Evolutionary conservation across 352 stramenopile species (phyloP), one percentile per base, ranked within the genome.

Genomic region (Aphanomyces invadans): DNA sequence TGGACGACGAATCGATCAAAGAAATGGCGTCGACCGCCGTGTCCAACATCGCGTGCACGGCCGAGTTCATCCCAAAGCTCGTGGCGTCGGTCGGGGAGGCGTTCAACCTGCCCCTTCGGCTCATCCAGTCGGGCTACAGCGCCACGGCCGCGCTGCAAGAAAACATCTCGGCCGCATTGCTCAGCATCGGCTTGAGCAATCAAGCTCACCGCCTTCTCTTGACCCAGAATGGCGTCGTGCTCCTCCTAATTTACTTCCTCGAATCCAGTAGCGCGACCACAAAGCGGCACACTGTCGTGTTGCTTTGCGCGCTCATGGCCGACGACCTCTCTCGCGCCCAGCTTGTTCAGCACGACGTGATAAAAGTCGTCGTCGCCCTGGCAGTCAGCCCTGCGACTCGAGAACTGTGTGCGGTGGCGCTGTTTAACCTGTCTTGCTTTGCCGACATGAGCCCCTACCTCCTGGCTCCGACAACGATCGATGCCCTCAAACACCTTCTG

Each of bases 371-470:
- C 2, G 77, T 80, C 1, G 73, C 66, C 1, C 68, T 90, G 17
- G 36, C 36, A 42, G 15, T 15, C 36, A 42, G 15, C 36, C 36
- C 36, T 15, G 76, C 80, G 0, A 51, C 57, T 15, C 77, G 80
- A 10, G 85, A 92, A 28, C 71, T 92, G 3, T 90, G 81, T 28
- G 77, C 80, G 11, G 87, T 83, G n/a, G 80, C 80, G 21, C 71
- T 92, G 0, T 89, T 89, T 65, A 93, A 92, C 33, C 66, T 91
- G n/a, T 92, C 83, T 7, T 88, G 81, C 42, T 80, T 89, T 31
- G 82, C 80, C 67, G 78, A 71, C n/a, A 68, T 89, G 7, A 78
- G 88, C 46, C 73, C 53, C 2, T 87, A 84, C 48, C 36, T 91
- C 36, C 65, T 93, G 36, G 83, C 88, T 31, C 81, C 90, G 60